These are phyloP conservation scores for Sistotremastrum niveocremeum DNA, from an alignment of 768 basidiomycete species.

Conservation along the genomic window DNA sequence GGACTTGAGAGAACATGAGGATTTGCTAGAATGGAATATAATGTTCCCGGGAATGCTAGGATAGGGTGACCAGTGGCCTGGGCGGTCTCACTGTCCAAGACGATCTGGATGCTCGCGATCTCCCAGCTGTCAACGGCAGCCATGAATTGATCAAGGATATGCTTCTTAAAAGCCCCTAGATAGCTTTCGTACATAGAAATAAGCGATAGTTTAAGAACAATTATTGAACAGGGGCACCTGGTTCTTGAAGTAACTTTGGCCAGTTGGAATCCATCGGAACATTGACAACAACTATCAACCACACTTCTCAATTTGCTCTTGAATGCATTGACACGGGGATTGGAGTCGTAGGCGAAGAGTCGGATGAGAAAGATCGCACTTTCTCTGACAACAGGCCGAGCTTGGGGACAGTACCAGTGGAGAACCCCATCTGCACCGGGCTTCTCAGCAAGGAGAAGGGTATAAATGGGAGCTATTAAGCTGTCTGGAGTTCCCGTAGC, in stretches of 20 bases:
- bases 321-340: slow-evolving; percentile 48
- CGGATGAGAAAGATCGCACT: slow-evolving; percentile 74
- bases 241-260: slow-evolving; percentile 48
- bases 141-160: slow-evolving; percentile 45
- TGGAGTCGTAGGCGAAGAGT: slow-evolving; percentile 62
- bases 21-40: slow-evolving; percentile 54
- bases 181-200: slow-evolving; percentile 33
- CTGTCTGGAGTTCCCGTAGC: slow-evolving; percentile 33
- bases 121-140: slow-evolving; percentile 56
- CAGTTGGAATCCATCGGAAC: slow-evolving; percentile 52
- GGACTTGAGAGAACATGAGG: slow-evolving; percentile 40
- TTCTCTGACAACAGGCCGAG: slow-evolving; percentile 39
- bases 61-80: slow-evolving; percentile 15
- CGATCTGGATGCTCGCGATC: slow-evolving; percentile 33
- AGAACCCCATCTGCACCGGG: slow-evolving; percentile 23
- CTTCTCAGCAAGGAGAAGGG: slow-evolving; percentile 37
- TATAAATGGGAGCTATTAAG: slow-evolving; percentile 36
- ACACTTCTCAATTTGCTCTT: slow-evolving; percentile 40
- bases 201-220: background rate
- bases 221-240: background rate
- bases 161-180: slow-evolving; percentile 49
- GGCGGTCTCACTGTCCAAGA: slow-evolving; percentile 24
- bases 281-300: slow-evolving; percentile 50
- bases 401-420: slow-evolving; percentile 77
- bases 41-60: slow-evolving; percentile 33